phyloP scores from a whole-genome alignment of 768 basidiomycete species.

The Pulveroboletus ravenelii region DNA sequence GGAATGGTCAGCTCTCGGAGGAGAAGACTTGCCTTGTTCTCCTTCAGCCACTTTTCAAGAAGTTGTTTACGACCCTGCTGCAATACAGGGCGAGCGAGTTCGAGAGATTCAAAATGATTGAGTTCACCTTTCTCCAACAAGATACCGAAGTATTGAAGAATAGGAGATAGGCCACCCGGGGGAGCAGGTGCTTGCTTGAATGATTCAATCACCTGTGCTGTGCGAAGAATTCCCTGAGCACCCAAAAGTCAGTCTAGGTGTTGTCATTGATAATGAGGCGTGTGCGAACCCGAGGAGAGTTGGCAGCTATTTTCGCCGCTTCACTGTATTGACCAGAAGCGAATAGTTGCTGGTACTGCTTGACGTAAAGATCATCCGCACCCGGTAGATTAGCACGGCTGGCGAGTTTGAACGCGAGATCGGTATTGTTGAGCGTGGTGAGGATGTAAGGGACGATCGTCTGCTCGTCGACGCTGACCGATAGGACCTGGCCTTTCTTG shows the following conservation, averaged over 20 bases:
- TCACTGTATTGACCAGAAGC: conserved; percentile 83
- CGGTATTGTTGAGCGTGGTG: conserved; percentile 90
- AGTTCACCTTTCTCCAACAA: conserved; percentile 98
- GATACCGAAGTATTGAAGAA: conserved; percentile 97
- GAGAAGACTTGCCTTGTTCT: conserved; percentile 74
- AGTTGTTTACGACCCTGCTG: conserved; percentile 95
- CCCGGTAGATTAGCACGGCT: conserved; percentile 95
- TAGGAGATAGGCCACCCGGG: conserved; percentile 87
- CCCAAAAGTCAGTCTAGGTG: conserved; percentile 2
- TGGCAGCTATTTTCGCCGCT: conserved; percentile 96
- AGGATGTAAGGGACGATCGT: conserved; percentile 95
- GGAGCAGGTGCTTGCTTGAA: conserved; percentile 95
- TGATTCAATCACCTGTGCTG: conserved; percentile 90
- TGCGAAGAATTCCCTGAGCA: conserved; percentile 84
- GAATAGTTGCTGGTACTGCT: conserved; percentile 92
- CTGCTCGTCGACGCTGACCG: conserved; percentile 94
- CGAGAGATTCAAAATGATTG: conserved; percentile 92
- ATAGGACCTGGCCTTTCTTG: conserved; percentile 98
- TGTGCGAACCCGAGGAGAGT: conserved; percentile 79
- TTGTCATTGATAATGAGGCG: background rate
- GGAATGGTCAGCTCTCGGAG: conserved; percentile 4
- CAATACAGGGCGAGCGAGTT: conserved; percentile 92
- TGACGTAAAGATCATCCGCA: conserved; percentile 93
- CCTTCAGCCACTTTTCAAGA: conserved; percentile 98
- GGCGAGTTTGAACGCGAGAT: conserved; percentile 96